Evolutionary conservation across 2,329 filamentous ascomycete genomes (phyloP), one percentile per base, ranked within the genome.

Genomic region (Stromatinia cepivora): DNA sequence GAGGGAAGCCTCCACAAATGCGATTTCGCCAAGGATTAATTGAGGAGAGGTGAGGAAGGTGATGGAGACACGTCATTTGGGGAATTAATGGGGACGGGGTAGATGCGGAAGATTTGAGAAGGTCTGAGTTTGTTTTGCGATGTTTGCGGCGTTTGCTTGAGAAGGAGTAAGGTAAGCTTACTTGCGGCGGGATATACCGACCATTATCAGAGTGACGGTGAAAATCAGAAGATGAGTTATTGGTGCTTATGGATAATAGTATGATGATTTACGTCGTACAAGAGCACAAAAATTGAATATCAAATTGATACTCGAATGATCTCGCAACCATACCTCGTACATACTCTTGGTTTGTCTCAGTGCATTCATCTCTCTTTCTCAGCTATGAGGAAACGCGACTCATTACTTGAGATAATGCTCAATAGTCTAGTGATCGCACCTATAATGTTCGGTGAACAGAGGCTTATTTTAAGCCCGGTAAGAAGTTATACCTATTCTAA

Each of bases 331-430:
- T 22, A 22, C 6, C 54, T 57, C 54, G 54, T 57, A 58, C 36
- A 58, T 25, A 25, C 28, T 62, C 58, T 48, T 62, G 45, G 42
- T 25, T 17, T 62, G 58, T 62, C 58, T 62, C 45, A 62, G 42
- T n/a, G 4, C 13, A 58, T n/a, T 25, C 17, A 13, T 6, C 8
- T 5, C 20, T 31, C 20, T 20, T 28, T 34, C 58, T n/a, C 42
- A 62, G 58, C 45, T 31, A 36, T 62, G 22, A 48, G 22, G 6
- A n/a, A 7, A 39, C 13, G 31, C 36, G 54, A 31, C 34, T 39
- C 31, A 57, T 57, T 39, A 57, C 34, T 15, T 2, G 31, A 57
- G 10, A 39, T 15, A 57, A 15, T n/a, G 1, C 31, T n/a, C 15
- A 34, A 22, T 57, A 31, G 11, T 57, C 54, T 17, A 57, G 54